phyloP scores from a whole-genome alignment of 129 eudicot species.

The Tanacetum coccineum region DNA sequence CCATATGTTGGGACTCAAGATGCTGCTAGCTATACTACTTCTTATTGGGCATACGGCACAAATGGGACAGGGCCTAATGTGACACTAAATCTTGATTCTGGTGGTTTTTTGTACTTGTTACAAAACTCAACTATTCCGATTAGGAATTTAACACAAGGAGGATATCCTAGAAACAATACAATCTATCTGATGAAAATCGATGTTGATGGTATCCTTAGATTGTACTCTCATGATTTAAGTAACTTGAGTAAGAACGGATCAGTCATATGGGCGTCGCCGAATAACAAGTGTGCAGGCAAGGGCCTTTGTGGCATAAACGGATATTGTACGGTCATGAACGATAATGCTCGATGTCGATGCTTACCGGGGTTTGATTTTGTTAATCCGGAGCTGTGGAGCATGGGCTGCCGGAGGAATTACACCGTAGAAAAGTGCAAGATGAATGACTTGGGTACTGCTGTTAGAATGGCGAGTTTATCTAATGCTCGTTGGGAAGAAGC shows the following conservation, averaged over 20 bases:
- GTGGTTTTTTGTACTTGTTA: conserved; percentile 33
- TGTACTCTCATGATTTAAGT: conserved; percentile 25
- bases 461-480: conserved; percentile 10
- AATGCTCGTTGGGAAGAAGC: conserved; percentile 30
- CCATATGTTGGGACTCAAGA: conserved; percentile 25
- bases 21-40: not conserved
- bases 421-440: conserved; percentile 26
- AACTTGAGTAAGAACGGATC: conserved; percentile 3
- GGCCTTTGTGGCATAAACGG: conserved; percentile 45
- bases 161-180: not conserved
- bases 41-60: conserved; percentile 22
- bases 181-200: conserved; percentile 34
- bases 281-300: conserved; percentile 25
- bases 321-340: conserved; percentile 24
- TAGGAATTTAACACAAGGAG: conserved; percentile 29
- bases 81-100: conserved; percentile 37
- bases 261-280: conserved; percentile 21
- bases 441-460: not conserved
- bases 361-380: conserved; percentile 37
- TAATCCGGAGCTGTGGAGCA: not conserved
- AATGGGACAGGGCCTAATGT: conserved; percentile 5
- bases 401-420: conserved; percentile 39
- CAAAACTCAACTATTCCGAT: conserved; percentile 14
- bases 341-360: conserved; percentile 25
- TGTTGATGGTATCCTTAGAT: conserved; percentile 43